phyloP scores from a whole-genome alignment of 306 rosid species.

The Gleditsia sinensis region DNA sequence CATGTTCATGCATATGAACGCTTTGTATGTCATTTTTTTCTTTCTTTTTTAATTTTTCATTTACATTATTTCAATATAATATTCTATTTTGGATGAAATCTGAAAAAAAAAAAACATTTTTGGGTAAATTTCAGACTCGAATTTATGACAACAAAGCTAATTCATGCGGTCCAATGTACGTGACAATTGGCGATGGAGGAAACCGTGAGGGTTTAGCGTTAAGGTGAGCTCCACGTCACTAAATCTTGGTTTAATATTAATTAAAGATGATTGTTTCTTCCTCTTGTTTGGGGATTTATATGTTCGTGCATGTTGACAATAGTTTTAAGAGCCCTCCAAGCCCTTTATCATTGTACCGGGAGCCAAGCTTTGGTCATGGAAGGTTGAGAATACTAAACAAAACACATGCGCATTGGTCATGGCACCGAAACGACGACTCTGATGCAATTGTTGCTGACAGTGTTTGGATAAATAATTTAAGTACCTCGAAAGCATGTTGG shows the following conservation, averaged over 20 bases:
- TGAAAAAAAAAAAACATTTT: too few species aligned
- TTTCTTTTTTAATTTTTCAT: background rate
- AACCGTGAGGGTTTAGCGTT: constrained; percentile 78
- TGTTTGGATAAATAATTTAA: constrained; percentile 57
- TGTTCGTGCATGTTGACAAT: background rate
- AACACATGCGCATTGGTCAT: constrained; percentile 76
- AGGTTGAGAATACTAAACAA: constrained; percentile 59
- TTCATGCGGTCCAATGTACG: constrained; percentile 64
- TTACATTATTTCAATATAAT: background rate
- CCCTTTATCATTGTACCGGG: constrained; percentile 62
- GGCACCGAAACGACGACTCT: constrained; percentile 80
- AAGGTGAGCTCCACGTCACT: constrained; percentile 53
- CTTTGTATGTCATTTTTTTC: constrained; percentile 48
- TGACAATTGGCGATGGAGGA: constrained; percentile 78
- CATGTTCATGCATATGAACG: constrained; percentile 92
- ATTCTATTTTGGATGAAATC: background rate
- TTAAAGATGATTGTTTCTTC: too few species aligned
- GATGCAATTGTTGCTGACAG: constrained; percentile 53
- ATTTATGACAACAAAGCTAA: constrained; percentile 56
- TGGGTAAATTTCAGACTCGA: constrained; percentile 48
- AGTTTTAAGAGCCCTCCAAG: constrained; percentile 53
- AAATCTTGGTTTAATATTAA: too few species aligned
- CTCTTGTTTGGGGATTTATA: background rate
- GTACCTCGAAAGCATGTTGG: constrained; percentile 33
- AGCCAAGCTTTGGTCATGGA: constrained; percentile 85